Evolutionary conservation across 2,329 filamentous ascomycete genomes (phyloP).

Genomic region (Cercospora canescens): DNA sequence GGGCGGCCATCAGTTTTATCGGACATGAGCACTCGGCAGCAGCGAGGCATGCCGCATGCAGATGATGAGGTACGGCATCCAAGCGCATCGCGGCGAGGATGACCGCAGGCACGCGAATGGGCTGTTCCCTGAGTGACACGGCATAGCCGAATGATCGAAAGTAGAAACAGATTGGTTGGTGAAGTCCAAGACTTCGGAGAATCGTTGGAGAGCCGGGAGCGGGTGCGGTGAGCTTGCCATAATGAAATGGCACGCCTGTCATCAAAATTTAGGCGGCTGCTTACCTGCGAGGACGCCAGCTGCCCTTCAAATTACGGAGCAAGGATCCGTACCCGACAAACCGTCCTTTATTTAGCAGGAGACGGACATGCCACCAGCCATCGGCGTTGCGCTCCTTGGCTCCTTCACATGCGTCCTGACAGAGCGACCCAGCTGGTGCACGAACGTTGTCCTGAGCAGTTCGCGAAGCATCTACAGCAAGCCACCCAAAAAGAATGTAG

Average conservation of each 20-base stretch:
- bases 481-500: not conserved
- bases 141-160: conserved; percentile 10
- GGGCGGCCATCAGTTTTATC: conserved; percentile 5
- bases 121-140: conserved; percentile 1
- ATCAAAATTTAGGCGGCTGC: conserved; percentile 7
- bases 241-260: conserved; percentile 1
- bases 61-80: conserved; percentile 1
- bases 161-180: conserved; percentile 9
- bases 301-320: not conserved
- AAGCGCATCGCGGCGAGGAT: conserved; percentile 3
- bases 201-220: conserved; percentile 6
- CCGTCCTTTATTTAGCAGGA: not conserved
- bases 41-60: conserved; percentile 7
- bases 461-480: not conserved
- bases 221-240: not conserved
- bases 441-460: not conserved
- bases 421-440: not conserved
- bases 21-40: conserved; percentile 1
- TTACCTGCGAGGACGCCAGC: not conserved
- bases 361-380: not conserved
- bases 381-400: not conserved
- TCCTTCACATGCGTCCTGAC: not conserved
- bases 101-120: conserved; percentile 4
- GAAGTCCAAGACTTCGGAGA: conserved; percentile 6
- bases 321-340: conserved; percentile 1